phyloP scores from a whole-genome alignment of 2,329 filamentous ascomycete species.

The Epichloe hybrida region DNA sequence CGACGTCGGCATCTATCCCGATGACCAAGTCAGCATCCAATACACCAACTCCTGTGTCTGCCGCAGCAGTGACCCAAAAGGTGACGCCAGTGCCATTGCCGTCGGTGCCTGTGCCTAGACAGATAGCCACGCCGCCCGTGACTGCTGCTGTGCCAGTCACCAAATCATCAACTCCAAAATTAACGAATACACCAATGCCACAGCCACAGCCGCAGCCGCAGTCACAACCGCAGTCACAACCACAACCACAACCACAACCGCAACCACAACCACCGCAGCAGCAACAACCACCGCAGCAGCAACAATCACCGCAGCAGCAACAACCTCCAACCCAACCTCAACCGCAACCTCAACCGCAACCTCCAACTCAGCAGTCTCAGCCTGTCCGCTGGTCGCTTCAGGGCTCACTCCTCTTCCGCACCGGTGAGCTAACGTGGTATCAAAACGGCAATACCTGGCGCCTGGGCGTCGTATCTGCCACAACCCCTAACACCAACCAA shows the following conservation, averaged over 20 bases:
- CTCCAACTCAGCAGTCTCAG: slow-evolving; percentile 4
- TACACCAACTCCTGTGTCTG: slow-evolving; percentile 4
- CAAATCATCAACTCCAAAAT: slow-evolving; percentile 1
- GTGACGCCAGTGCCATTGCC: slow-evolving; percentile 25
- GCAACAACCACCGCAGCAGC: too few relatives aligned
- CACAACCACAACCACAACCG: slow-evolving; percentile 7
- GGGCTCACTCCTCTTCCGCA: slow-evolving; percentile 27
- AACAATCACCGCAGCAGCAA: not conserved
- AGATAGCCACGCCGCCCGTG: slow-evolving; percentile 19
- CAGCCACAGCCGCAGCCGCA: not conserved
- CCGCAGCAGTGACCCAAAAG: slow-evolving; percentile 9
- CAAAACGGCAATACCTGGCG: slow-evolving; percentile 33
- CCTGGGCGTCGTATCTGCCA: slow-evolving; percentile 29
- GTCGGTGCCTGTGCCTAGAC: slow-evolving; percentile 20
- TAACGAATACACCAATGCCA: slow-evolving; percentile 6
- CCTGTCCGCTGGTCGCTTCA: slow-evolving; percentile 19
- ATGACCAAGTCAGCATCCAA: slow-evolving; percentile 2
- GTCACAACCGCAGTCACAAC: not conserved
- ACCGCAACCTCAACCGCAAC: slow-evolving; percentile 11
- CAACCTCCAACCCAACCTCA: slow-evolving; percentile 6
- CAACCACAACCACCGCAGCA: slow-evolving; percentile 8
- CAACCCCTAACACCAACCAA: slow-evolving; percentile 12
- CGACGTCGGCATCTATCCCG: slow-evolving; percentile 1
- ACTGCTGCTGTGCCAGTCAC: not conserved
- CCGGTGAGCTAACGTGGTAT: slow-evolving; percentile 38